Evolutionary conservation across 2,329 filamentous ascomycete genomes (phyloP).

Genomic region (Beauveria bassiana): DNA sequence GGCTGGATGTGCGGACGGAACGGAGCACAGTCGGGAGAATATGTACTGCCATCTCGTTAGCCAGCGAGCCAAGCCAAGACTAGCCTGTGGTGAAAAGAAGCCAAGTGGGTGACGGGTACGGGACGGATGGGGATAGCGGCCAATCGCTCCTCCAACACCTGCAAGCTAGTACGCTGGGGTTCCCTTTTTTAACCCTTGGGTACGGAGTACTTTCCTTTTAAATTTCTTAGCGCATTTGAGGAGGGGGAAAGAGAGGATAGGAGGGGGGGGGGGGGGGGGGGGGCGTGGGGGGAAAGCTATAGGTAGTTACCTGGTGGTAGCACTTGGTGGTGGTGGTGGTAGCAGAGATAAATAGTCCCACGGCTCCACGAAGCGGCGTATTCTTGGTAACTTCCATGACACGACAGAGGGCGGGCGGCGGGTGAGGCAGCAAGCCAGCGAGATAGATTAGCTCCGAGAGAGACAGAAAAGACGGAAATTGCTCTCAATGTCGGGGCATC

Average conservation of each 20-base stretch:
- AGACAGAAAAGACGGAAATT: background rate
- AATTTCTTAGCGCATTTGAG: background rate
- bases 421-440: background rate
- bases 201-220: background rate
- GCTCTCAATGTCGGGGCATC: too few species aligned
- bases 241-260: background rate
- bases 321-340: background rate
- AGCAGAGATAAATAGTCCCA: background rate
- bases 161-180: background rate
- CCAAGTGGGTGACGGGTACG: slow-evolving; percentile 9
- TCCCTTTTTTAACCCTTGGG: background rate
- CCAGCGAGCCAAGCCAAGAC: slow-evolving; percentile 6
- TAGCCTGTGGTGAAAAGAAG: background rate
- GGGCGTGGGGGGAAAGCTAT: background rate
- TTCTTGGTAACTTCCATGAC: background rate
- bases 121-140: slow-evolving; percentile 9
- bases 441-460: background rate
- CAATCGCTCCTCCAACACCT: slow-evolving; percentile 4
- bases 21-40: slow-evolving; percentile 9
- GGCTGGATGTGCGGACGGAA: slow-evolving; percentile 6
- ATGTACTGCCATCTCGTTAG: slow-evolving; percentile 7
- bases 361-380: background rate
- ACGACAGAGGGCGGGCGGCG: background rate
- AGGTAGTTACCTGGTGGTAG: background rate
- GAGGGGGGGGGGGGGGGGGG: background rate